Percentiles rank a stretch among this genome's conserved stretches.
Conservation (phyloP, 2,329 filamentous ascomycete species). For the Pseudogymnoascus sp. region DNA sequence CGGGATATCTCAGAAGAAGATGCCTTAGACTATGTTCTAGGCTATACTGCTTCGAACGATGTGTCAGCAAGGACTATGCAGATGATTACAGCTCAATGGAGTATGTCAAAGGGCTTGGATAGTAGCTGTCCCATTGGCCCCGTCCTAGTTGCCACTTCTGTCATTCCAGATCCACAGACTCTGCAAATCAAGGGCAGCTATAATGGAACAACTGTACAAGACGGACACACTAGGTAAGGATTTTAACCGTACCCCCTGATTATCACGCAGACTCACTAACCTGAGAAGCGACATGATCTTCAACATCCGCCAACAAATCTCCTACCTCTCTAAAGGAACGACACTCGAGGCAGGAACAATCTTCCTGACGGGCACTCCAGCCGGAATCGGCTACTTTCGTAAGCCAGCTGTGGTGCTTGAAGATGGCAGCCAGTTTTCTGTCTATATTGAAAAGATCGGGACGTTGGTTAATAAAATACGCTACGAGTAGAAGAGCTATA, state of each 20-base stretch:
- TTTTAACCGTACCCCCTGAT: neutral
- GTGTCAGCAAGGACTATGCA: constrained; percentile 35
- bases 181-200: constrained; percentile 33
- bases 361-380: constrained; percentile 37
- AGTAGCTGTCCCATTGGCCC: constrained; percentile 36
- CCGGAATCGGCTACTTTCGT: constrained; percentile 31
- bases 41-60: constrained; percentile 37
- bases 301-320: constrained; percentile 37
- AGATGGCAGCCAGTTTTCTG: constrained; percentile 27
- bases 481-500: constrained; percentile 18
- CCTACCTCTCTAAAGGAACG: constrained; percentile 31
- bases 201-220: constrained; percentile 45
- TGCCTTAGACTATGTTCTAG: constrained; percentile 35
- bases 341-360: constrained; percentile 34
- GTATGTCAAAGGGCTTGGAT: constrained; percentile 38
- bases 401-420: constrained; percentile 23
- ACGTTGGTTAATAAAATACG: constrained; percentile 28
- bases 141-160: constrained; percentile 29
- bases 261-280: neutral
- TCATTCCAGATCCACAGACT: constrained; percentile 21
- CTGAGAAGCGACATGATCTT: constrained; percentile 36
- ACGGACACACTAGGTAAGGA: constrained; percentile 35
- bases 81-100: constrained; percentile 37
- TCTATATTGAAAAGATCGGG: constrained; percentile 27
- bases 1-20: constrained; percentile 34